Conservation (phyloP, 1,139 yeast genomes). For the Saccharomyces pastorianus region DNA sequence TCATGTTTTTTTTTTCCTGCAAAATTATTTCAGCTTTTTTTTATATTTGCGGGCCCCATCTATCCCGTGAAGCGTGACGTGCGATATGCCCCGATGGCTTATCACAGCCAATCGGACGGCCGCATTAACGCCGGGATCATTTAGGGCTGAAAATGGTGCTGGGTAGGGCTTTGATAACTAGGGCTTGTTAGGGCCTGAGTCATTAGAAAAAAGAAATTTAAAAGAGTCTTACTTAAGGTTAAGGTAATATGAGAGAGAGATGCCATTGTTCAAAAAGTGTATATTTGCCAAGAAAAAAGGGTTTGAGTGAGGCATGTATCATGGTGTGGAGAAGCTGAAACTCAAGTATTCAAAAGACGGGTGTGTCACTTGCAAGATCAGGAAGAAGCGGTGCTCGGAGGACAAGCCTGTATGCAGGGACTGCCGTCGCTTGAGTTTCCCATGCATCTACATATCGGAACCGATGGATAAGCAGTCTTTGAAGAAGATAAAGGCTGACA, state of each 20-base stretch:
- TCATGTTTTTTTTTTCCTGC: not conserved
- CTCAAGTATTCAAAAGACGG: constrained; percentile 40
- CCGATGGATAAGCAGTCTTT: constrained; percentile 21
- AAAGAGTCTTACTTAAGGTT: not conserved
- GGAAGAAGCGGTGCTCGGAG: constrained; percentile 60
- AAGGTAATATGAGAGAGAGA: not conserved
- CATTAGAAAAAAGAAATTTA: not conserved
- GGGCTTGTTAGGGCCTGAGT: not conserved
- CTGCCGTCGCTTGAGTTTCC: constrained; percentile 41
- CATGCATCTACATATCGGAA: constrained; percentile 40
- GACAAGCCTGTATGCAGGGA: constrained; percentile 47
- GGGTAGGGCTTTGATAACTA: not conserved
- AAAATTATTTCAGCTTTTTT: not conserved
- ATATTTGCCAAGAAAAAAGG: not conserved
- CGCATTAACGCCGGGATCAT: not conserved
- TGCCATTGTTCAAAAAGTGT: not conserved
- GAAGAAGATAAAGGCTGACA: constrained; percentile 14
- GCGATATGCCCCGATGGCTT: not conserved
- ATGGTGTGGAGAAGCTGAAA: not conserved
- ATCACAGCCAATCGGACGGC: not conserved
- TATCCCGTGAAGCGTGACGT: not conserved
- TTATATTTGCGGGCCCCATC: not conserved
- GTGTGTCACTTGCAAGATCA: constrained; percentile 52
- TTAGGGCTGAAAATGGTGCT: not conserved
- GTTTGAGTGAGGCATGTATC: not conserved